phyloP scores from a whole-genome alignment of 2,329 filamentous ascomycete genomes.

The Ophiostoma tasmaniense region DNA sequence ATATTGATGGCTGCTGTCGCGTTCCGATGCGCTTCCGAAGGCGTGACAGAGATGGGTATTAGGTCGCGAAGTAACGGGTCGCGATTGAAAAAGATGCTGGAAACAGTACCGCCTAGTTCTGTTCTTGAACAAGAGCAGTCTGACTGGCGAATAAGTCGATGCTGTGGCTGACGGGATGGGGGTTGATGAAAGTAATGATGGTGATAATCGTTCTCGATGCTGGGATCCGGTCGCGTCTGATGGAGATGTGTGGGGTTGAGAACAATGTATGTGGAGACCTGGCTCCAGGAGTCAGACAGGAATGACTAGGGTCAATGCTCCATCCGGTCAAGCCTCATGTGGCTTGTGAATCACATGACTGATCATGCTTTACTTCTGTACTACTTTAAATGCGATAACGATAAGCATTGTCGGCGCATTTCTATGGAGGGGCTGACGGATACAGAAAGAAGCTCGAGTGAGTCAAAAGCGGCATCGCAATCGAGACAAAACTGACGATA shows the following conservation, averaged over 20 bases:
- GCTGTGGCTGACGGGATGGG: background rate
- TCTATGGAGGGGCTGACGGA: constrained; percentile 12
- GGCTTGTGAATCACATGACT: background rate
- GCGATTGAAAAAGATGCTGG: background rate
- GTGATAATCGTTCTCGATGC: constrained; percentile 13
- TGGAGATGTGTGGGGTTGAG: constrained; percentile 17
- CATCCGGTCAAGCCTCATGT: background rate
- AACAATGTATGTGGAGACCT: background rate
- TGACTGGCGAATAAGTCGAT: background rate
- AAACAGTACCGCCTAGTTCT: background rate
- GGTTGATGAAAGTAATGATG: constrained; percentile 10
- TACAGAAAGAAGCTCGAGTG: constrained; percentile 11
- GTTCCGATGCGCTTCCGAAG: background rate
- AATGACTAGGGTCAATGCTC: background rate
- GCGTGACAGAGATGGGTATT: background rate
- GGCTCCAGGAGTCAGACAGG: background rate
- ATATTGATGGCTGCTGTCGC: background rate
- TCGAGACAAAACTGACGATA: background rate
- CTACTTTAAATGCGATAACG: constrained; percentile 3
- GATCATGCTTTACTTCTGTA: background rate
- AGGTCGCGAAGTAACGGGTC: background rate
- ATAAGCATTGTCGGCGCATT: constrained; percentile 6
- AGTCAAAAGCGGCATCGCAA: constrained; percentile 11
- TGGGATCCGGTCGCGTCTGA: constrained; percentile 15
- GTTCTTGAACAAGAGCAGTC: background rate